phyloP scores from a whole-genome alignment of 1,284 basidiomycete species.

The Cutaneotrichosporon dermatis region DNA sequence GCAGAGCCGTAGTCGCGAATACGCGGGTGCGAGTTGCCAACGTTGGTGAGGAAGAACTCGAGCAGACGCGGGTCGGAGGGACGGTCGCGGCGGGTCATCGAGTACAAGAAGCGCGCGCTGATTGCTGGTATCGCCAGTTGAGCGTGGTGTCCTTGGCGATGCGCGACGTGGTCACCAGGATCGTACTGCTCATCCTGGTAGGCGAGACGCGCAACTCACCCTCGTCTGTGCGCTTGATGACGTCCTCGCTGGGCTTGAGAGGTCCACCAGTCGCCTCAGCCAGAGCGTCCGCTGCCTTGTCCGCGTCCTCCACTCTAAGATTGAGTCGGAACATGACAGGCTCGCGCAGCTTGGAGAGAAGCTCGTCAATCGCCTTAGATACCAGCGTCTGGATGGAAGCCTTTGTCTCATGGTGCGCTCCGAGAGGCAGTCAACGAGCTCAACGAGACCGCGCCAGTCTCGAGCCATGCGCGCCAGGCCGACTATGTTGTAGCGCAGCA shows the following conservation, averaged over 20 bases:
- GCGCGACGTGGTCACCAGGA: slow-evolving; percentile 59
- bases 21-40: slow-evolving; percentile 72
- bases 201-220: slow-evolving; percentile 32
- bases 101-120: slow-evolving; percentile 68
- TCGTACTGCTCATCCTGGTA: slow-evolving; percentile 49
- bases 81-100: slow-evolving; percentile 70
- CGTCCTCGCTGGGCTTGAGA: slow-evolving; percentile 25
- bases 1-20: slow-evolving; percentile 68
- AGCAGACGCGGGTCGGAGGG: slow-evolving; percentile 62
- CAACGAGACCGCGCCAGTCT: slow-evolving; percentile 66
- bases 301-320: slow-evolving; percentile 23
- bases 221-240: slow-evolving; percentile 38
- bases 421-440: slow-evolving; percentile 69
- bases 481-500: slow-evolving; percentile 54
- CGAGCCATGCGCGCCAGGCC: slow-evolving; percentile 36
- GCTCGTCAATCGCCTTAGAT: slow-evolving; percentile 64
- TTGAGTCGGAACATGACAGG: slow-evolving; percentile 35
- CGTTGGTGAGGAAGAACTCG: slow-evolving; percentile 64
- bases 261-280: slow-evolving; percentile 12
- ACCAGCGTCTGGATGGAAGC: slow-evolving; percentile 89
- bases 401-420: slow-evolving; percentile 90
- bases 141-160: slow-evolving; percentile 56
- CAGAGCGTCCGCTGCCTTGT: slow-evolving; percentile 35
- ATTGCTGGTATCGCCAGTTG: slow-evolving; percentile 86
- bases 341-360: slow-evolving; percentile 37